Evolutionary conservation across 2,329 filamentous ascomycete species (phyloP).

Genomic region (Phoma sp.): DNA sequence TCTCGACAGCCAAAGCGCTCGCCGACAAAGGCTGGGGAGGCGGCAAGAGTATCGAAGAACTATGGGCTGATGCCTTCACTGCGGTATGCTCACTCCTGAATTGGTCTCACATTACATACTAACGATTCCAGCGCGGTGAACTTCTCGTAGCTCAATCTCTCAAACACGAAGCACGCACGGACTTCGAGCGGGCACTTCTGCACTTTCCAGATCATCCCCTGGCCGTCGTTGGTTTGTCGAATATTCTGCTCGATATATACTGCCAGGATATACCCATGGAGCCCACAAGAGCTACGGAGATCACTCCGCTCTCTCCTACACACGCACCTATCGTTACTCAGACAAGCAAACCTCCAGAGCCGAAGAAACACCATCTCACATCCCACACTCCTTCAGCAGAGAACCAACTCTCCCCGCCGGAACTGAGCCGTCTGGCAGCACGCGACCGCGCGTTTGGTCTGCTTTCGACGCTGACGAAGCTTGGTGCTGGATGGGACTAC

Average conservation of each 20-base stretch:
- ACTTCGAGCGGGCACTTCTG: slow-evolving; percentile 83
- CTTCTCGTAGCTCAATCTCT: slow-evolving; percentile 67
- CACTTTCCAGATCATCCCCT: slow-evolving; percentile 79
- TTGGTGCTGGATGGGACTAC: slow-evolving; percentile 87
- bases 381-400: slow-evolving; percentile 52
- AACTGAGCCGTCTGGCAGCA: slow-evolving; percentile 83
- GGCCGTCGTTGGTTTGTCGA: slow-evolving; percentile 82
- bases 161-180: slow-evolving; percentile 72
- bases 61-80: slow-evolving; percentile 82
- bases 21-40: slow-evolving; percentile 76
- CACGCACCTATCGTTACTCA: slow-evolving; percentile 3
- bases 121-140: slow-evolving; percentile 65
- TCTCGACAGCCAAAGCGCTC: slow-evolving; percentile 67
- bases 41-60: slow-evolving; percentile 79
- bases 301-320: slow-evolving; percentile 14
- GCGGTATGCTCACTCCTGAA: slow-evolving; percentile 66
- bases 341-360: slow-evolving; percentile 1
- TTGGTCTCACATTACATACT: not conserved
- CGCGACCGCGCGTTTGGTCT: slow-evolving; percentile 88
- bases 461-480: slow-evolving; percentile 80
- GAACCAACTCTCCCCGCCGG: slow-evolving; percentile 63
- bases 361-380: slow-evolving; percentile 56
- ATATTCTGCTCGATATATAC: slow-evolving; percentile 86
- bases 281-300: slow-evolving; percentile 53
- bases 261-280: slow-evolving; percentile 66